Evolutionary conservation across 2,329 filamentous ascomycete genomes (phyloP).

Genomic region (Botrytis elliptica): DNA sequence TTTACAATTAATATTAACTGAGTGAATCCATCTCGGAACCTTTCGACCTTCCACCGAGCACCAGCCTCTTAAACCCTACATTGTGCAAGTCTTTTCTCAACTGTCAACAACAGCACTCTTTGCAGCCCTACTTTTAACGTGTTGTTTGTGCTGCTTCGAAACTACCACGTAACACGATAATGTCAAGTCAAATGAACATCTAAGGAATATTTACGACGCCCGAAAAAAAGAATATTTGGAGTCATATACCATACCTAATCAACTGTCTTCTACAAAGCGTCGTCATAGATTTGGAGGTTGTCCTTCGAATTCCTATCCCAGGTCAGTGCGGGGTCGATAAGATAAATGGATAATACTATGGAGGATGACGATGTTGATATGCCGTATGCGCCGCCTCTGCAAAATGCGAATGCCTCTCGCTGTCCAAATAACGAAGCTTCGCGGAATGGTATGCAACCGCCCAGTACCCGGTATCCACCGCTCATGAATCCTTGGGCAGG

Average conservation of each 20-base stretch:
- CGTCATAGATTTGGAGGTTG: background rate
- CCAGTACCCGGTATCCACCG: background rate
- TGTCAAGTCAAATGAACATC: background rate
- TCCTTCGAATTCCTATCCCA: background rate
- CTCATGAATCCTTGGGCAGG: background rate
- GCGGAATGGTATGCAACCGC: background rate
- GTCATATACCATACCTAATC: background rate
- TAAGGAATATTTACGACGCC: background rate
- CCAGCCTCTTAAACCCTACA: background rate
- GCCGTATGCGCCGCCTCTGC: background rate
- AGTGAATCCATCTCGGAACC: background rate
- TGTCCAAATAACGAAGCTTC: conserved; percentile 8
- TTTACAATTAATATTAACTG: background rate
- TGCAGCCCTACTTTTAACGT: background rate
- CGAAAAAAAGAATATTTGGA: background rate
- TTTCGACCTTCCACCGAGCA: background rate
- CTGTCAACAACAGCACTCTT: background rate
- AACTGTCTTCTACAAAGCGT: background rate
- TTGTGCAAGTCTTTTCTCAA: background rate
- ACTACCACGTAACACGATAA: background rate
- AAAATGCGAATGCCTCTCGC: conserved; percentile 1
- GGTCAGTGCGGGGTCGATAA: conserved; percentile 22
- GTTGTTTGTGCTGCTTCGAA: background rate
- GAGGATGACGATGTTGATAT: conserved; percentile 10
- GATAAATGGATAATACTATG: conserved; percentile 11